phyloP scores from a whole-genome alignment of 345 rosid genomes.

The Boechera retrofracta region DNA sequence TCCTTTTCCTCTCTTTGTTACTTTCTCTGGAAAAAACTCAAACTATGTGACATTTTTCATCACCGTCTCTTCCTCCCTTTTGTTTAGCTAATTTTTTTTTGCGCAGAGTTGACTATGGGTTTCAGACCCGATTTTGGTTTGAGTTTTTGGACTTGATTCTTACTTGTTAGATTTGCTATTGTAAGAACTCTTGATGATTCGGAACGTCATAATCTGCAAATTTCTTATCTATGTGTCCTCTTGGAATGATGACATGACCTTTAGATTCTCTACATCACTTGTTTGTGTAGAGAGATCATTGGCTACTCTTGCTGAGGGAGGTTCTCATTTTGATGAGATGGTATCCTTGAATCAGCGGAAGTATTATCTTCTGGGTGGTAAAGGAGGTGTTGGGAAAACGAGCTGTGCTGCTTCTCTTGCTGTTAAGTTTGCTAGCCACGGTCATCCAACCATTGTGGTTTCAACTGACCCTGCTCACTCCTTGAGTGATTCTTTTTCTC shows the following conservation, averaged over 20 bases:
- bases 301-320: slow-evolving; percentile 51
- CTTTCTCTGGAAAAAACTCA: neutral
- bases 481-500: slow-evolving; percentile 77
- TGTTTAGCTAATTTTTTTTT: neutral
- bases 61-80: neutral
- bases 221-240: slow-evolving; percentile 6
- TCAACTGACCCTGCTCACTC: slow-evolving; percentile 93
- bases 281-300: slow-evolving; percentile 59
- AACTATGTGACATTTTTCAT: slow-evolving; percentile 20
- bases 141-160: slow-evolving; percentile 8
- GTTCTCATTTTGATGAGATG: slow-evolving; percentile 64
- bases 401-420: slow-evolving; percentile 93
- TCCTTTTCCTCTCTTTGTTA: neutral
- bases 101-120: neutral
- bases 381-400: slow-evolving; percentile 91
- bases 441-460: slow-evolving; percentile 81
- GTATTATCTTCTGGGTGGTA: slow-evolving; percentile 76
- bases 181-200: neutral
- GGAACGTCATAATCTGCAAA: neutral
- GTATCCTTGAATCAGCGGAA: slow-evolving; percentile 51
- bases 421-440: slow-evolving; percentile 75
- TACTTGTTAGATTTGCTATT: slow-evolving; percentile 5
- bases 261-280: slow-evolving; percentile 18
- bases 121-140: slow-evolving; percentile 14
- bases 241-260: neutral